Conservation (phyloP, 768 basidiomycete genomes). For the Boletus rubropictus region DNA sequence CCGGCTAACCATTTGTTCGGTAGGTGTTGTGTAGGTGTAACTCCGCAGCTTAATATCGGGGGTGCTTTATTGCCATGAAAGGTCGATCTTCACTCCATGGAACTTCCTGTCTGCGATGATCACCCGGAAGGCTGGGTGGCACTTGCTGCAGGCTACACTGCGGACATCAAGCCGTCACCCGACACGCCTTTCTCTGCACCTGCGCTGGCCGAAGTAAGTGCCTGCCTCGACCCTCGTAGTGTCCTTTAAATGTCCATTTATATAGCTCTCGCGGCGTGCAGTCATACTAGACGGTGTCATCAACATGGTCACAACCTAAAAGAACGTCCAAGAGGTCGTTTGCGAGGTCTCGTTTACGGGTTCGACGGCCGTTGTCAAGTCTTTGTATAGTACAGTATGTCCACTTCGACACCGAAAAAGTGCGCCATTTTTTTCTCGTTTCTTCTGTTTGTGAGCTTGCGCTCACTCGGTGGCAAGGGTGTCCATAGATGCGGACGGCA, state of each 20-base stretch:
- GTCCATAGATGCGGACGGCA: slow-evolving; percentile 88
- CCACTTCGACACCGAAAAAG: slow-evolving; percentile 80
- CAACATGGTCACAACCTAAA: slow-evolving; percentile 87
- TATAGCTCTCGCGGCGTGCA: slow-evolving; percentile 76
- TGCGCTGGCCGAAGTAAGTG: slow-evolving; percentile 77
- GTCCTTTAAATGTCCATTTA: background rate
- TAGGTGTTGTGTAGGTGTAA: slow-evolving; percentile 47
- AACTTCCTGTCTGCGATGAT: slow-evolving; percentile 97
- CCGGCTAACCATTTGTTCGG: background rate
- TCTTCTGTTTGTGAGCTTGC: background rate
- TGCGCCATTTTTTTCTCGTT: slow-evolving; percentile 27
- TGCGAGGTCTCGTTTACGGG: slow-evolving; percentile 93
- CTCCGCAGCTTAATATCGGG: background rate
- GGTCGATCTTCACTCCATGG: slow-evolving; percentile 80
- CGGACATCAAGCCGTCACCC: slow-evolving; percentile 89
- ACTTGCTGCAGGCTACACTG: slow-evolving; percentile 93
- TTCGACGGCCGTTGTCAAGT: slow-evolving; percentile 74
- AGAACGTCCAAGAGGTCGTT: slow-evolving; percentile 69
- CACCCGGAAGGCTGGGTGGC: slow-evolving; percentile 81
- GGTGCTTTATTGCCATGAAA: slow-evolving; percentile 25
- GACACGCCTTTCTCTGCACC: slow-evolving; percentile 93
- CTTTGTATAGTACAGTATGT: slow-evolving; percentile 66
- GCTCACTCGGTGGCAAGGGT: slow-evolving; percentile 31
- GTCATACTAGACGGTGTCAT: slow-evolving; percentile 93
- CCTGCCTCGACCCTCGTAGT: background rate